A percentile compares a stretch with the other conserved stretches of the same genome.
Conservation (phyloP, 2,329 filamentous ascomycete species). For the Epicoccum nigrum region DNA sequence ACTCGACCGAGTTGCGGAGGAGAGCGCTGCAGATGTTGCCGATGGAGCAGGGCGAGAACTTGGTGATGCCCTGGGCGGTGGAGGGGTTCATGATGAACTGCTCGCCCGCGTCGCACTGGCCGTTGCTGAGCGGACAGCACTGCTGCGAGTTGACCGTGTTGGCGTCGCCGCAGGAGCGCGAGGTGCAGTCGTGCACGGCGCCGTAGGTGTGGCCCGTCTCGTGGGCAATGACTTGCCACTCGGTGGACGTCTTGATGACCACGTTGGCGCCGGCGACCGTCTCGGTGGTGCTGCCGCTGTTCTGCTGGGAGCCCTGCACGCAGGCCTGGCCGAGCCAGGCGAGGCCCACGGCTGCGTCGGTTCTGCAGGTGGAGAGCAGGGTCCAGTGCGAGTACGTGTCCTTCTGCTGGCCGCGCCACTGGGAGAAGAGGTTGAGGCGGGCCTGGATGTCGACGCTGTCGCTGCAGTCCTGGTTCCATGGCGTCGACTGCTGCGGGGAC, state of each 20-base stretch:
- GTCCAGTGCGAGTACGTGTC: conserved; percentile 96
- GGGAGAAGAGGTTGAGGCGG: conserved; percentile 85
- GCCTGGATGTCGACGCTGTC: conserved; percentile 68
- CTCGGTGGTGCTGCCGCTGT: conserved; percentile 61
- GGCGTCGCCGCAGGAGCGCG: conserved; percentile 68
- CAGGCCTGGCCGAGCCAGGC: conserved; percentile 94
- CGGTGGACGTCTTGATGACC: conserved; percentile 78
- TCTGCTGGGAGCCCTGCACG: conserved; percentile 59
- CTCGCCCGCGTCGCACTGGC: conserved; percentile 75
- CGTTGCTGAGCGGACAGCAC: conserved; percentile 79
- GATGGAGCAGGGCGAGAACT: conserved; percentile 86
- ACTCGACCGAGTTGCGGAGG: conserved; percentile 75
- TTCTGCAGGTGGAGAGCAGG: conserved; percentile 80
- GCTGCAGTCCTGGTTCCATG: conserved; percentile 84
- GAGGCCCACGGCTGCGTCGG: conserved; percentile 83
- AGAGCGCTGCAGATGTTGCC: conserved; percentile 94
- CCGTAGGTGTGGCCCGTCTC: conserved; percentile 95
- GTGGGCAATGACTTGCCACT: conserved; percentile 97
- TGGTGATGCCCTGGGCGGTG: conserved; percentile 71
- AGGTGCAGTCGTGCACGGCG: conserved; percentile 89
- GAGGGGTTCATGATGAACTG: conserved; percentile 96
- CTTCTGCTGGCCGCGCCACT: conserved; percentile 77
- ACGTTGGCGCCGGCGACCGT: conserved; percentile 87
- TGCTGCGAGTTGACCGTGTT: conserved; percentile 65
- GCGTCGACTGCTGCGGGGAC: conserved; percentile 67